Conservation (phyloP, 1,284 basidiomycete genomes). For the Ustilago curta region DNA sequence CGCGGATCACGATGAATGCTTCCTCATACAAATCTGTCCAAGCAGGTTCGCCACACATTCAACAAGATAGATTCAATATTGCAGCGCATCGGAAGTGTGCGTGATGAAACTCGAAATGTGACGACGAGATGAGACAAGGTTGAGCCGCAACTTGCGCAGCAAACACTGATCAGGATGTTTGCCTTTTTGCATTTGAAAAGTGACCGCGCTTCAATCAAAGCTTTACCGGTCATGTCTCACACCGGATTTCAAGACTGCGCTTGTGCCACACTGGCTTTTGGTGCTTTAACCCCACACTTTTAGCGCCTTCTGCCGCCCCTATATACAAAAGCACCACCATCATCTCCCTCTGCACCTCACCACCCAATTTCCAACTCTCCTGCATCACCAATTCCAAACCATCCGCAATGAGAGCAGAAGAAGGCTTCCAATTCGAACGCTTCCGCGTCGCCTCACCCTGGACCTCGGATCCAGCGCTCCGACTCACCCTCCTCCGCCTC, state of each 20-base stretch:
- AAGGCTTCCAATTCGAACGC: conserved; percentile 49
- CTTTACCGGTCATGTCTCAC: neutral
- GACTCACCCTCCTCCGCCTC: conserved; percentile 45
- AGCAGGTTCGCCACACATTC: too few species aligned
- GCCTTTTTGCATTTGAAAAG: conserved; percentile 1
- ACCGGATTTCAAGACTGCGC: neutral
- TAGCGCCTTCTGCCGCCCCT: too few species aligned
- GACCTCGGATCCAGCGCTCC: conserved; percentile 39
- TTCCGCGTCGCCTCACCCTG: conserved; percentile 47
- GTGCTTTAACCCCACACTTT: conserved; percentile 2
- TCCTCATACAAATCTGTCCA: too few species aligned
- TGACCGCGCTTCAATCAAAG: too few species aligned
- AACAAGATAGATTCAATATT: too few species aligned
- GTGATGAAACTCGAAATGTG: too few species aligned
- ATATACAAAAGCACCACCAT: too few species aligned
- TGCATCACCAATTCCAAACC: neutral
- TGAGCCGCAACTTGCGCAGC: neutral
- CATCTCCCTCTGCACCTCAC: neutral
- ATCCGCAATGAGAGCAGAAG: conserved; percentile 40
- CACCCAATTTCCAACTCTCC: too few species aligned
- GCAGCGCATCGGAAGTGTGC: too few species aligned
- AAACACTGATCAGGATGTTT: too few species aligned
- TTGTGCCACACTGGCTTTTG: neutral
- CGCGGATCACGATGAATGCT: neutral
- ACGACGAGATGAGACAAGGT: too few species aligned